Evolutionary conservation across 163 green algal genomes (phyloP).

Genomic region (Scenedesmus sp.): DNA sequence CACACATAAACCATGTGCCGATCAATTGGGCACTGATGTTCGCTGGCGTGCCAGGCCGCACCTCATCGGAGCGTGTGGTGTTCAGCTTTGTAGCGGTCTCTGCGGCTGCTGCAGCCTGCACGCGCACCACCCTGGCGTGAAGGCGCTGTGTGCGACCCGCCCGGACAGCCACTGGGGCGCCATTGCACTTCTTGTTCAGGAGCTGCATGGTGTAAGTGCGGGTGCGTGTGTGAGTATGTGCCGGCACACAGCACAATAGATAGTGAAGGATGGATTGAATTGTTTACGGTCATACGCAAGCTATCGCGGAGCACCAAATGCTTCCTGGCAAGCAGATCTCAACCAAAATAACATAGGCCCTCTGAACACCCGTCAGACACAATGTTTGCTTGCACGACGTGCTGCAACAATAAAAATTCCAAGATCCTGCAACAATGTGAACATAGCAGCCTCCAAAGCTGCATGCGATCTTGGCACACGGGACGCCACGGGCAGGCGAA

Average conservation of each 20-base stretch:
- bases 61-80: constrained; percentile 68
- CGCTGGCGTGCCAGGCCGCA: constrained; percentile 25
- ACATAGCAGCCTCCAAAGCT: not conserved
- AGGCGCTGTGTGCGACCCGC: constrained; percentile 6
- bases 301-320: not conserved
- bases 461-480: not conserved
- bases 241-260: not conserved
- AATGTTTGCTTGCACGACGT: not conserved
- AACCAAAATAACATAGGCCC: not conserved
- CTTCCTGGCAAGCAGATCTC: not conserved
- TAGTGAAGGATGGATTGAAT: not conserved
- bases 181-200: constrained; percentile 53
- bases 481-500: not conserved
- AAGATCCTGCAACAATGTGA: not conserved
- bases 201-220: constrained; percentile 55
- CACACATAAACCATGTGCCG: not conserved
- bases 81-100: constrained; percentile 58
- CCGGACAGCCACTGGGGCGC: constrained; percentile 22
- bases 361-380: not conserved
- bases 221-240: not conserved
- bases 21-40: not conserved
- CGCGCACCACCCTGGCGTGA: constrained; percentile 51
- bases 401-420: not conserved
- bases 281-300: not conserved
- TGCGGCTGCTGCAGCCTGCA: constrained; percentile 47